Base-by-base conservation (phyloP, 2,329 filamentous ascomycete genomes). In the Akanthomyces lecanii region DNA sequence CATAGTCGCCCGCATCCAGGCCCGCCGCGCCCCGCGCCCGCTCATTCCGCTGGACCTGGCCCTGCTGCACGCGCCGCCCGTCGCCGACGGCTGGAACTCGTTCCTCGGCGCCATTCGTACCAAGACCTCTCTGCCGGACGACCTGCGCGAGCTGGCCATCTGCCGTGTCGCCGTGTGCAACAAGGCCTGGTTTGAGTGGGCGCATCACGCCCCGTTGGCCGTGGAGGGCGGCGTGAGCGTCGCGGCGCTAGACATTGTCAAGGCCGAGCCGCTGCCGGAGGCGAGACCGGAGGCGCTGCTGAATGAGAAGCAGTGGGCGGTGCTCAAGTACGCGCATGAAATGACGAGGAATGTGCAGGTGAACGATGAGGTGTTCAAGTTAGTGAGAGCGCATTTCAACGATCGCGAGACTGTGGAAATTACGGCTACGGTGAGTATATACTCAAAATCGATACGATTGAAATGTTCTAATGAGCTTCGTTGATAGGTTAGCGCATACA, bases 141-240 rank as follows among this genome's bases (percentile, higher is more conserved):
- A 84, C 68, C 71, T 92, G 60, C 86, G 90, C 67, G 91, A 96
- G 78, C 80, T 93, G 21, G 88, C 90, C 67, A 93, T 96, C 69
- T 91, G 86, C 70, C 84, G 91, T 55, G 89, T 96, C 16, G 92
- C 92, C 14, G 87, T 89, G 18, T 83, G 91, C 69, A 96, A 96
- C 75, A 76, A 82, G 21, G 92, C 92, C 1, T 91, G 89, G 86
- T 96, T 92, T 75, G 92, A 96, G 74, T 96, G 90, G 91, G 83
- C 78, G 42, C 85, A 91, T 61, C 92, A 96, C 72, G 87, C 87
- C 18, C 91, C 91, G 1, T 79, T 94, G 16, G 82, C 83, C 5
- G 77, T 80, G 10, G 77, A 77, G 23, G 87, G 82, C 0, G 87
- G 87, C 5, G 81, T 91, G 5, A 75, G 77, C 21, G 75, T 80